phyloP scores from a whole-genome alignment of 2,329 filamentous ascomycete species.

The Colletotrichum musicola region DNA sequence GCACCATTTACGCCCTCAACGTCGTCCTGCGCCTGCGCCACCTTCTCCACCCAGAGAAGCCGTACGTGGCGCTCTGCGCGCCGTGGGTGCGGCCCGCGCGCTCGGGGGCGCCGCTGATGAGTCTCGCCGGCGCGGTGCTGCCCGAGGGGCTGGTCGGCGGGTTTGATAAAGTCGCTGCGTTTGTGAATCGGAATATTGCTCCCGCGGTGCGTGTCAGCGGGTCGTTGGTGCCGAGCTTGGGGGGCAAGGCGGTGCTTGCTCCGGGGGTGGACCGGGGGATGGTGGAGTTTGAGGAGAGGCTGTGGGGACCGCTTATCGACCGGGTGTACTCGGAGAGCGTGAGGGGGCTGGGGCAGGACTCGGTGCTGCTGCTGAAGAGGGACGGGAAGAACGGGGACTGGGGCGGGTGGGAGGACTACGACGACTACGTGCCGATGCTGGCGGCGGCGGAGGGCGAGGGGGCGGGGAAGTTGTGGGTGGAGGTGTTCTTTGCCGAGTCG shows the following conservation, averaged over 20 bases:
- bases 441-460: slow-evolving; percentile 29
- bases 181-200: slow-evolving; percentile 41
- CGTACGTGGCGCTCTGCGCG: slow-evolving; percentile 46
- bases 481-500: slow-evolving; percentile 46
- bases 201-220: slow-evolving; percentile 38
- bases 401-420: slow-evolving; percentile 49
- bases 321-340: slow-evolving; percentile 44
- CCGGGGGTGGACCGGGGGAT: slow-evolving; percentile 9
- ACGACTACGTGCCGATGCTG: slow-evolving; percentile 45
- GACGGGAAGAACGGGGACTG: slow-evolving; percentile 40
- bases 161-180: slow-evolving; percentile 41
- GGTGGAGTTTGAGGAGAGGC: slow-evolving; percentile 41
- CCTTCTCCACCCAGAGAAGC: slow-evolving; percentile 42
- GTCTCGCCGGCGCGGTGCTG: slow-evolving; percentile 40
- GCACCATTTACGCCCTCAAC: slow-evolving; percentile 48
- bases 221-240: background rate
- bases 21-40: slow-evolving; percentile 46
- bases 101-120: slow-evolving; percentile 42
- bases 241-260: background rate
- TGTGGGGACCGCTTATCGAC: slow-evolving; percentile 40
- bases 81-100: slow-evolving; percentile 49
- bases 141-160: slow-evolving; percentile 41
- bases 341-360: slow-evolving; percentile 45
- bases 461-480: slow-evolving; percentile 40
- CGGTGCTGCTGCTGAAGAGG: slow-evolving; percentile 46